Base-by-base conservation (phyloP, 2,329 filamentous ascomycete genomes). In the Aurifilum marmelostoma region DNA sequence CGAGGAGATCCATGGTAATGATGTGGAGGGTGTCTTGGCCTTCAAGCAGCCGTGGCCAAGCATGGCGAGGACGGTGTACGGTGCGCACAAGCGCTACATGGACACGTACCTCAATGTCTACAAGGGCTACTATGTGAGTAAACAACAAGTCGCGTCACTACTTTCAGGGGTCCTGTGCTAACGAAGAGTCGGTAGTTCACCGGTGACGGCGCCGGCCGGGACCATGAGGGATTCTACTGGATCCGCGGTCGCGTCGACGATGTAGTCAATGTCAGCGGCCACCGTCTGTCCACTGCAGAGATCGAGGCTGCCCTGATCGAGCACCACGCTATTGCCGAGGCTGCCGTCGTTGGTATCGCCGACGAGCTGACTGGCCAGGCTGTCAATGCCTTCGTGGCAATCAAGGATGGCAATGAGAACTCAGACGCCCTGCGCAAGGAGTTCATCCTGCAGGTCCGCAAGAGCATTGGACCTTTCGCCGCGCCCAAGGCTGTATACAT, bases 211-310 rank as follows among this genome's bases (percentile, higher is more conserved):
- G 96, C 96, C 67, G 96, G 92, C 70, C 92, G 96, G 78, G 96
- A 99, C 79, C 92, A 97, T 81, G 96, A 99, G 76, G 96, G 96
- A 68, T 99, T 97, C 86, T 99, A 98, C 89, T 99, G 96, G 96
- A 99, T 99, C 79, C 93, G 96, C 72, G 96, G 96, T 73, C 94
- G 96, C 80, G 96, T 99, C 66, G 96, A 99, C 78, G 96, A 99
- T 76, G 96, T 99, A 58, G 95, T 99, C 80, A 99, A 99, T 81
- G 96, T 99, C 72, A 96, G 92, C 75, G 96, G 96, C 37, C 96
- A 99, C 82, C 91, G 96, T 79, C 87, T 99, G 72, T 98, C 95
- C 21, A 99, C 96, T 12, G 95, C 96, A 47, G 96, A 99, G 81
- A 99, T 99, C 73, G 96, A 99, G 83, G 96, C 96, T 37, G 96